A percentile compares a stretch with the other conserved stretches of the same genome.
Evolutionary conservation across 768 basidiomycete genomes (phyloP).

Genomic region (Mycena venus): DNA sequence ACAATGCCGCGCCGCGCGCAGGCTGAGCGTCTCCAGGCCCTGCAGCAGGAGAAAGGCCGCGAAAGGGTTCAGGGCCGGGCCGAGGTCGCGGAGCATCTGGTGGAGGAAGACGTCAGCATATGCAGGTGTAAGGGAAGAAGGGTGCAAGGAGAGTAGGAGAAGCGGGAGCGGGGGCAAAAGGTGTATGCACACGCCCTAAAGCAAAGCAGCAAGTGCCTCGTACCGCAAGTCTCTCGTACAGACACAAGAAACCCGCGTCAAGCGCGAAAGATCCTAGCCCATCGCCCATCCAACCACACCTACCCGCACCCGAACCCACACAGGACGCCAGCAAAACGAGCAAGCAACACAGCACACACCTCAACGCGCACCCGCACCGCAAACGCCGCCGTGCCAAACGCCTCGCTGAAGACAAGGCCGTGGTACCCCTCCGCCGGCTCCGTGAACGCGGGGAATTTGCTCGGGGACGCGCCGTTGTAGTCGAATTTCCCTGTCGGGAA

Average conservation of each 20-base stretch:
- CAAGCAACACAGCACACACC: conserved; percentile 23
- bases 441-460: conserved; percentile 66
- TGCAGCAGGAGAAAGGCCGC: conserved; percentile 67
- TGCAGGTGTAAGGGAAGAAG: conserved; percentile 62
- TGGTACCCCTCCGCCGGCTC: conserved; percentile 69
- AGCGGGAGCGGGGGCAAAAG: neutral
- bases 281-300: too few relatives aligned
- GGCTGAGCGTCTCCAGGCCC: conserved; percentile 69
- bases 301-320: neutral
- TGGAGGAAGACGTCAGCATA: conserved; percentile 61
- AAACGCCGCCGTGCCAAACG: conserved; percentile 62
- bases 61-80: conserved; percentile 66
- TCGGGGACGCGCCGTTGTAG: conserved; percentile 50
- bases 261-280: too few relatives aligned
- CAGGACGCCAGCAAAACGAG: too few relatives aligned
- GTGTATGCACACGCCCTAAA: neutral
- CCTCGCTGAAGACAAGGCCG: conserved; percentile 60
- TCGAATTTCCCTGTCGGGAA: conserved; percentile 58
- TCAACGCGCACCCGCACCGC: conserved; percentile 57
- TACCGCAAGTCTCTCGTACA: too few relatives aligned
- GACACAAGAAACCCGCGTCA: too few relatives aligned
- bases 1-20: conserved; percentile 66
- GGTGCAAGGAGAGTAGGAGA: conserved; percentile 32
- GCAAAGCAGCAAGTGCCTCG: too few relatives aligned
- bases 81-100: conserved; percentile 65